A percentile compares a stretch with the other conserved stretches of the same genome.
Evolutionary conservation across 140 eudicot genomes (phyloP).

Genomic region (Anethum foeniculum): DNA sequence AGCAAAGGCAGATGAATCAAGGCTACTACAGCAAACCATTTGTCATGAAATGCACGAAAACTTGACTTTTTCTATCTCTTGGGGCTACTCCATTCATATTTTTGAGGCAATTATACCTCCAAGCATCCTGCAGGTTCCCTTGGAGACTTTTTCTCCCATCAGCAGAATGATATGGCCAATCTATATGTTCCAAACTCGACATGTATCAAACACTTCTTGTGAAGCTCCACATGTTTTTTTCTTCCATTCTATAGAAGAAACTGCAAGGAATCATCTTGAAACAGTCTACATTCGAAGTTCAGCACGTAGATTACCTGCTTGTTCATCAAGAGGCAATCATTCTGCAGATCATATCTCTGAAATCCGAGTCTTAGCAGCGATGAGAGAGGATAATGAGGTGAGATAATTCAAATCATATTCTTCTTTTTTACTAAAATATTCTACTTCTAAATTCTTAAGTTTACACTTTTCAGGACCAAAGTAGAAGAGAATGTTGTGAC

Average conservation of each 20-base stretch:
- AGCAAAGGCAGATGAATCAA: conserved; percentile 40
- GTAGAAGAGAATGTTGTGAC: conserved; percentile 63
- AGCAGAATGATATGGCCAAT: conserved; percentile 21
- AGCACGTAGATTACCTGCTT: conserved; percentile 24
- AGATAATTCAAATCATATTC: conserved; percentile 7
- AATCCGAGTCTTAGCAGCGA: conserved; percentile 36
- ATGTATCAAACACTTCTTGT: conserved; percentile 29
- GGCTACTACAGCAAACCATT: conserved; percentile 54
- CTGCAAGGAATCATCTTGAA: conserved; percentile 11
- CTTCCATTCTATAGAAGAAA: conserved; percentile 34
- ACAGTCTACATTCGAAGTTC: conserved; percentile 30
- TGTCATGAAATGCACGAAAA: conserved; percentile 39
- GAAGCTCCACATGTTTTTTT: conserved; percentile 48
- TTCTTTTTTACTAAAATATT: neutral
- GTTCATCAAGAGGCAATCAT: conserved; percentile 26
- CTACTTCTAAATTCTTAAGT: neutral
- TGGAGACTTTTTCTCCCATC: conserved; percentile 55
- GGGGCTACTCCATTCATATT: conserved; percentile 61
- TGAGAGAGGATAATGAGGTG: conserved; percentile 26
- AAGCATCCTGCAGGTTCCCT: conserved; percentile 41
- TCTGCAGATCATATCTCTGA: conserved; percentile 32
- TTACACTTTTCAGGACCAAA: conserved; percentile 32
- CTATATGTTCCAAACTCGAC: conserved; percentile 50
- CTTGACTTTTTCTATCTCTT: conserved; percentile 59
- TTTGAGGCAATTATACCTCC: conserved; percentile 39